phyloP scores from a whole-genome alignment of 495 filamentous ascomycete species.

The Aspergillus hancockii region DNA sequence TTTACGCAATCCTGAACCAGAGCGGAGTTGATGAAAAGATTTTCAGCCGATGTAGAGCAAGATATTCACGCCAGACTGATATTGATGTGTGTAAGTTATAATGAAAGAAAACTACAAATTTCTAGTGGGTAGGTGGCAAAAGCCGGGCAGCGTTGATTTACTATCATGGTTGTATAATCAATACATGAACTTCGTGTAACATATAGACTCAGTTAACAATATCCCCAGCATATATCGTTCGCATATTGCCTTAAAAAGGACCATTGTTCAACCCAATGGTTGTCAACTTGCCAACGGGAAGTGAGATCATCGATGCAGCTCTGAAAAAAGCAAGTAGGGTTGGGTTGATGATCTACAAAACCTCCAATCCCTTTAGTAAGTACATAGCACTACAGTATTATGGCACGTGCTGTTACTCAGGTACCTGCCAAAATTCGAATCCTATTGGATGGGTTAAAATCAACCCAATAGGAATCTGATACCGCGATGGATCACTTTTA shows the following conservation, averaged over 20 bases:
- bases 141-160: too few relatives aligned
- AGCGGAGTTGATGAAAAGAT: not conserved
- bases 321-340: not conserved
- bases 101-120: too few relatives aligned
- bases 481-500: too few relatives aligned
- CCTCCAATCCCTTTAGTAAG: not conserved
- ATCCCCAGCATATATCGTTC: too few relatives aligned
- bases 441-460: not conserved
- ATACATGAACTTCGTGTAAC: too few relatives aligned
- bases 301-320: not conserved
- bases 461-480: not conserved
- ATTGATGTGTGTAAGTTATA: not conserved
- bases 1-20: conserved; percentile 1
- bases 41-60: not conserved
- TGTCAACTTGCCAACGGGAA: not conserved
- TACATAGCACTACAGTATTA: not conserved
- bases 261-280: too few relatives aligned
- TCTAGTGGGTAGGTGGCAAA: too few relatives aligned
- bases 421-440: not conserved
- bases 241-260: too few relatives aligned
- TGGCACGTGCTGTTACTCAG: not conserved
- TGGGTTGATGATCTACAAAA: not conserved
- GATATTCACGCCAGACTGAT: not conserved
- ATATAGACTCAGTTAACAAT: too few relatives aligned
- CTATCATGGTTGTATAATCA: too few relatives aligned